These are phyloP conservation scores for Solidago caesia DNA, from an alignment of 129 eudicot species.

Conservation along the genomic window DNA sequence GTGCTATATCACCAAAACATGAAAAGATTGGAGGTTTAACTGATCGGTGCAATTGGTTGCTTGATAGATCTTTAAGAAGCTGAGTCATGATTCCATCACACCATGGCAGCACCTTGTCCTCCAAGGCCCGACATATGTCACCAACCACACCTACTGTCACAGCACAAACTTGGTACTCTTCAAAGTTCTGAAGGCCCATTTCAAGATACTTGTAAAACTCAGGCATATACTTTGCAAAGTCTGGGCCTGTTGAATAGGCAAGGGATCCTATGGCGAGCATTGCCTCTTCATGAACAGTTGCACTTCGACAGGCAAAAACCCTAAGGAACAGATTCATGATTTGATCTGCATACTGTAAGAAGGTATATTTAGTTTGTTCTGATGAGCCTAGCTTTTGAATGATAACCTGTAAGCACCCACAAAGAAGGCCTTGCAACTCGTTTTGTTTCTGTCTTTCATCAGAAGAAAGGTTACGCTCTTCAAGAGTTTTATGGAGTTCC, in stretches of 20 bases:
- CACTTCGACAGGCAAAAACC: constrained; percentile 80
- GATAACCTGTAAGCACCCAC: constrained; percentile 90
- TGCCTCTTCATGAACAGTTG: constrained; percentile 94
- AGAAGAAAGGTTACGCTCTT: constrained; percentile 65
- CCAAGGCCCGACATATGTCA: constrained; percentile 85
- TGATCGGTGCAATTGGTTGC: constrained; percentile 82
- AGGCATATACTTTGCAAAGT: constrained; percentile 75
- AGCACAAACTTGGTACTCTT: constrained; percentile 95
- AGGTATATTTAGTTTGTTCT: constrained; percentile 56
- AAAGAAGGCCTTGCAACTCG: constrained; percentile 84
- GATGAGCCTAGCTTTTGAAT: constrained; percentile 82
- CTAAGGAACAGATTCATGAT: constrained; percentile 83
- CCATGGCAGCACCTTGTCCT: constrained; percentile 79
- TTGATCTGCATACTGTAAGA: constrained; percentile 85
- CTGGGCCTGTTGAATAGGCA: constrained; percentile 78
- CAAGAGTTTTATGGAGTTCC: constrained; percentile 86
- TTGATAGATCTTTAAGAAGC: constrained; percentile 79
- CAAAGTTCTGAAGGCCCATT: constrained; percentile 92
- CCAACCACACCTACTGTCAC: constrained; percentile 98
- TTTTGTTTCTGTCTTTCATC: constrained; percentile 76
- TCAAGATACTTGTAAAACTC: constrained; percentile 85
- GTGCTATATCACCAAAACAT: constrained; percentile 86
- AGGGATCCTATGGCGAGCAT: constrained; percentile 96
- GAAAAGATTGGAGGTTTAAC: constrained; percentile 95
- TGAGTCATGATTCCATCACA: constrained; percentile 97